Evolutionary conservation across 106 monocot species (phyloP), one percentile per base, ranked within the genome.

Genomic region (Apostasia shenzhenica): DNA sequence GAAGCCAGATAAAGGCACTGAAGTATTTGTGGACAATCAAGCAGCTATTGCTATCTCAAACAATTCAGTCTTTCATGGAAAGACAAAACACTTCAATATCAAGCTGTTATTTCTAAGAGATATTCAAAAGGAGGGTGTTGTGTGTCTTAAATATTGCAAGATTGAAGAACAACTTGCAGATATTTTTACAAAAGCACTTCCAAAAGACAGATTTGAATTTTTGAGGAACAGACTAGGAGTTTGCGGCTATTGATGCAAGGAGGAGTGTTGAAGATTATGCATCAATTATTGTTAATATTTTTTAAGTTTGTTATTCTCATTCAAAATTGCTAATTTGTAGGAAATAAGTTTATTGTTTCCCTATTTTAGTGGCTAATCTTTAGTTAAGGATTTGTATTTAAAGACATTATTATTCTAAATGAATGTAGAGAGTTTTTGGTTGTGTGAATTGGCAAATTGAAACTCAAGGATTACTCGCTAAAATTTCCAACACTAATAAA

Each of bases 1-100:
- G n/a, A n/a, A n/a, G n/a, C n/a, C n/a, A 61, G 5, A 61, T 3
- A 40, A 61, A 61, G 39, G 2, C 5, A 61, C 26, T 39, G 40
- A 14, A 26, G 12, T 73, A 37, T 63, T 57, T 57, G 10, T n/a
- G 3, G 57, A 57, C 3, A 57, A 57, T 61, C 47, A 53, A 54
- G 46, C 57, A 4, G 37, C 48, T 12, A 51, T 73, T 3, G 55
- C 8, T 14, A 47, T n/a, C n/a, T n/a, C 11, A 2, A 5, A 41
- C 9, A 73, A 73, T 43, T 49, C 63, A 11, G n/a, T 51, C 14
- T 52, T 26, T 52, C 63, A 73, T 53, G 63, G 63, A n/a, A 26
- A 11, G 63, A 73, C 52, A 1, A 63, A 64, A 26, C 59, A 72
- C 12, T n/a, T 57, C 14, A 26, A 11, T 57, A 57, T 57, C 57